Evolutionary conservation across 2,329 filamentous ascomycete species (phyloP), one percentile per base, ranked within the genome.

Genomic region (Bimuria novae-zelandiae): DNA sequence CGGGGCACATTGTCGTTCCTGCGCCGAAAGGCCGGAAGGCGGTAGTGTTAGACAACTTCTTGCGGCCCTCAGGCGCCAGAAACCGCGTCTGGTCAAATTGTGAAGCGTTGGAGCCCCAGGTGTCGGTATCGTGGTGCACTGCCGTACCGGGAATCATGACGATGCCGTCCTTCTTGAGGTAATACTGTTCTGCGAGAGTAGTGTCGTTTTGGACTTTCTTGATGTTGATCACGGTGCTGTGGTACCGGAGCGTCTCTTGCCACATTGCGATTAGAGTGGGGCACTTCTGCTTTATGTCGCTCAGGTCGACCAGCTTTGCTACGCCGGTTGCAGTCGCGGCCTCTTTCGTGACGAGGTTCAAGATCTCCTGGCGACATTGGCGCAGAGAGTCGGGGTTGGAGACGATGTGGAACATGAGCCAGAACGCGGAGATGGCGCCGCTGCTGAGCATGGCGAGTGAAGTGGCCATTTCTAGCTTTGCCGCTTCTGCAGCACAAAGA

Each of bases 371-470:
- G n/a, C 75, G 70, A 36, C 71, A 64, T 1, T 64, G 64, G 2
- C 41, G 27, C 1, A 77, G 58, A 0, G 74, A 55, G 0, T 35
- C 29, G 0, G 70, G 65, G 21, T 74, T 53, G 0, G 75, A 73
- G 29, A 72, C 63, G 10, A 79, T 57, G 12, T 75, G 63, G 21
- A 73, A 71, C 1, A 77, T 49, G 8, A 73, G 64, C 77, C 77
- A 80, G 56, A 79, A 79, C 0, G 69, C 51, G 0, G 75, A 61
- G 0, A 75, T 73, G 0, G 67, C 64, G 1, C 74, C 77, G 46
- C 78, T 80, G 16, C 71, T 70, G 1, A 80, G 60, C 25, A 77
- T 60, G 0, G 72, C 77, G 43, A 79, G 68, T 1, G 70, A 70
- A 2, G 71, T 69, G 10, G 73, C 77, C 42, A 77, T 71, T 54